Evolutionary conservation across 768 basidiomycete genomes (phyloP).

Genomic region (Mycena floridula): DNA sequence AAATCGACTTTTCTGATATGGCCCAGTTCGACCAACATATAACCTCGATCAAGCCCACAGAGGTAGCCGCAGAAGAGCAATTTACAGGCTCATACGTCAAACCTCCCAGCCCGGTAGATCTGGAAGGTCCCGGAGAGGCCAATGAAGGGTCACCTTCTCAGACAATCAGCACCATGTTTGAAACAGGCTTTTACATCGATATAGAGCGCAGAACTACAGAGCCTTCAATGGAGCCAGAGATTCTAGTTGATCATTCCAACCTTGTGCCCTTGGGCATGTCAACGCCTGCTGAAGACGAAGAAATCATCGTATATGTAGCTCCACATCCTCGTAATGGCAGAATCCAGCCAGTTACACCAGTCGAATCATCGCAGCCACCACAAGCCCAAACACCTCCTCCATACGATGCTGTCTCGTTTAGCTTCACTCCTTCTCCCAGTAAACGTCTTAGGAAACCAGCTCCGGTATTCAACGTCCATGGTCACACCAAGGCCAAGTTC

Average conservation of each 20-base stretch:
- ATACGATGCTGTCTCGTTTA: neutral
- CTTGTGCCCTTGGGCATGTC: conserved; percentile 10
- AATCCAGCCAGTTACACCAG: neutral
- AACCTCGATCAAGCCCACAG: conserved; percentile 9
- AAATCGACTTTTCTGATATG: conserved; percentile 64
- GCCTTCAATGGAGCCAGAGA: conserved; percentile 16
- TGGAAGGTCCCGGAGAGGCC: conserved; percentile 21
- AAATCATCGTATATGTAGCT: conserved; percentile 72
- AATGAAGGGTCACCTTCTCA: no score
- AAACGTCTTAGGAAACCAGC: neutral
- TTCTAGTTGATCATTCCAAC: conserved; percentile 10
- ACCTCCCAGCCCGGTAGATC: conserved; percentile 3
- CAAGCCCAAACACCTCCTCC: conserved; percentile 6
- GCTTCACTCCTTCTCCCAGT: neutral
- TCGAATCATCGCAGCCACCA: conserved; percentile 1
- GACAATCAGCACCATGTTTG: neutral
- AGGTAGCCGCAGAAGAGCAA: neutral
- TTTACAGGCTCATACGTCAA: conserved; percentile 8
- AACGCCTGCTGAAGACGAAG: conserved; percentile 44
- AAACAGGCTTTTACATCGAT: conserved; percentile 33
- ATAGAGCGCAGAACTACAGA: no score
- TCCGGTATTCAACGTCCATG: neutral
- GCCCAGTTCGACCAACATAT: conserved; percentile 38
- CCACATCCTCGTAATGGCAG: conserved; percentile 51
- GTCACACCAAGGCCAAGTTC: neutral